Conservation (phyloP, 2,329 filamentous ascomycete species). For the Beauveria sp. region DNA sequence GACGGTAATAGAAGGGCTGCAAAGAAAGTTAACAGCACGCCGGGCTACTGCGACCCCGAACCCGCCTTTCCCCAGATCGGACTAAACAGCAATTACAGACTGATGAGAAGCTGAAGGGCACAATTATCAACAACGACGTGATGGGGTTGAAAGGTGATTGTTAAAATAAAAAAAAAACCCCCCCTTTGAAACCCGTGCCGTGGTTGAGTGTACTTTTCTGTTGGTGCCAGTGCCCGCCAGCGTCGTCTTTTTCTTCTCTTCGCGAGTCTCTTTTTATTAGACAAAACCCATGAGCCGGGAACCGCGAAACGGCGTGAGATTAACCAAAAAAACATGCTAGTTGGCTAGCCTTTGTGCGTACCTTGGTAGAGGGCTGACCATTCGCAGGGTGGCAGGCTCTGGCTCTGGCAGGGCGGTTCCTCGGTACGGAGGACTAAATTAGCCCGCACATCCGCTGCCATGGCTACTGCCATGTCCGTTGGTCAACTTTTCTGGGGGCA, state of each 20-base stretch:
- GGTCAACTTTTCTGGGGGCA: neutral
- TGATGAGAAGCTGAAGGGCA: neutral
- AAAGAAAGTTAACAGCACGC: neutral
- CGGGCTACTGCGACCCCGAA: neutral
- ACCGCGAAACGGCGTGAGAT: neutral
- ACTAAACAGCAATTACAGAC: neutral
- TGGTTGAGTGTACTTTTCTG: no score
- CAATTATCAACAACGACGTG: no score
- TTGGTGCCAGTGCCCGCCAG: neutral
- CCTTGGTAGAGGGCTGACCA: neutral
- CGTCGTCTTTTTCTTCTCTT: neutral
- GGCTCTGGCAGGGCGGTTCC: neutral
- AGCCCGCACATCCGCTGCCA: conserved; percentile 2
- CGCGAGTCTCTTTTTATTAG: neutral
- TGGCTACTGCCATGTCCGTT: neutral
- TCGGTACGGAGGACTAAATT: conserved; percentile 11
- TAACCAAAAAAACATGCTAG: no score
- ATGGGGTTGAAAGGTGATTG: no score
- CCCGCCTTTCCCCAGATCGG: conserved; percentile 7
- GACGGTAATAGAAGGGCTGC: no score
- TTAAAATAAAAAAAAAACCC: neutral
- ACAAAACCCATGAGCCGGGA: neutral
- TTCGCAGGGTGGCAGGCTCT: neutral
- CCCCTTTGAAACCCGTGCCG: no score
- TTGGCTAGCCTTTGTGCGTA: neutral